Percentiles rank a stretch among this genome's conserved stretches.
Evolutionary conservation across 768 basidiomycete species (phyloP).

Genomic region (Termitomyces eurrhizus): DNA sequence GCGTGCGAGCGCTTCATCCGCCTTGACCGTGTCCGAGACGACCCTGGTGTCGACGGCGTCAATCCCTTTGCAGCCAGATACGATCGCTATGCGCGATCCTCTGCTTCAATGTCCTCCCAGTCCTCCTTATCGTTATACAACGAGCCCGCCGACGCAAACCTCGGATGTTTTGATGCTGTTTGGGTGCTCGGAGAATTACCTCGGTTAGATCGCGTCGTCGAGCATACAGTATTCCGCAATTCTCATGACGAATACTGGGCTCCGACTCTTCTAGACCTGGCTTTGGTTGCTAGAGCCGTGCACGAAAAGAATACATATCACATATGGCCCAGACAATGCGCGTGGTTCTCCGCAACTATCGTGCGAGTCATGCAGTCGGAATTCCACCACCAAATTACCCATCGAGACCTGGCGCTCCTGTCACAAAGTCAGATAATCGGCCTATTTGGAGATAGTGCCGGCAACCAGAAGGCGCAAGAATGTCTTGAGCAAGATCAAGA

Average conservation of each 20-base stretch:
- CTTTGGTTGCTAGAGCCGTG: constrained; percentile 10
- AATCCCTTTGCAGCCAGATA: background rate
- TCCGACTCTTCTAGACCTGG: constrained; percentile 14
- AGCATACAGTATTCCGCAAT: constrained; percentile 8
- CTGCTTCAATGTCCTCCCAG: constrained; percentile 3
- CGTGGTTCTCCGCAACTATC: constrained; percentile 14
- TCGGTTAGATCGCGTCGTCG: constrained; percentile 6
- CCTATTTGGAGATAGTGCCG: background rate
- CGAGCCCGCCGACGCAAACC: background rate
- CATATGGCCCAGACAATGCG: constrained; percentile 13
- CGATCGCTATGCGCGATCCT: constrained; percentile 1
- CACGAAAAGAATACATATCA: constrained; percentile 16
- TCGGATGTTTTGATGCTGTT: constrained; percentile 6
- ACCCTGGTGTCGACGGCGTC: constrained; percentile 3
- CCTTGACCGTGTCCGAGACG: constrained; percentile 11
- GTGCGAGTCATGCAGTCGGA: constrained; percentile 12
- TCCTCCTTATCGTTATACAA: constrained; percentile 11
- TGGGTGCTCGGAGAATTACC: constrained; percentile 13
- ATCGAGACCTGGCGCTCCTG: constrained; percentile 10
- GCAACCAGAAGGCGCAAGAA: constrained; percentile 3
- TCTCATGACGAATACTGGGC: constrained; percentile 4
- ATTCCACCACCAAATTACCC: constrained; percentile 9
- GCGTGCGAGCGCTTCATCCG: constrained; percentile 11
- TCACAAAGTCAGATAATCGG: constrained; percentile 13
- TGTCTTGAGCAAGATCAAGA: constrained; percentile 10